Evolutionary conservation across 768 basidiomycete genomes (phyloP).

Genomic region (Suillus brevipes): DNA sequence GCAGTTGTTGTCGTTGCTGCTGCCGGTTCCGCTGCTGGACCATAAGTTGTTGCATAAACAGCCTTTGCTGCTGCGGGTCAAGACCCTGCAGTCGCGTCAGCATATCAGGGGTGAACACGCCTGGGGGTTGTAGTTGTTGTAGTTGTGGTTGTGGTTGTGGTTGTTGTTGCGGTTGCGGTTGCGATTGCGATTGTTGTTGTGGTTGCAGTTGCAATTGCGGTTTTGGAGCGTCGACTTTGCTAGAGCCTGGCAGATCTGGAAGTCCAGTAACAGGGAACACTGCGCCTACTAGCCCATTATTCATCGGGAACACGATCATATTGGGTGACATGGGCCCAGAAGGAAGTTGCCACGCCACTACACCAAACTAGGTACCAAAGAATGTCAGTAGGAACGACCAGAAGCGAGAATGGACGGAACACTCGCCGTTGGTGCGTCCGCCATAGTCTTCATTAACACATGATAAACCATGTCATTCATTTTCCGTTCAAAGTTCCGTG

Average conservation of each 20-base stretch:
- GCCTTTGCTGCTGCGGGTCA: constrained; percentile 24
- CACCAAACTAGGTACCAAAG: constrained; percentile 43
- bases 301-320: constrained; percentile 47
- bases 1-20: constrained; percentile 19
- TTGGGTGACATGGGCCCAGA: constrained; percentile 44
- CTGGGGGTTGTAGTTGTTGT: not conserved
- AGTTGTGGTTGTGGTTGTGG: constrained; percentile 1
- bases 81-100: constrained; percentile 23
- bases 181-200: constrained; percentile 3
- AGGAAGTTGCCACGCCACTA: constrained; percentile 50
- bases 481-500: constrained; percentile 35
- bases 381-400: not conserved
- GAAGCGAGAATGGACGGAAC: not conserved
- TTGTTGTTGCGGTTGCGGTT: not conserved
- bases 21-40: constrained; percentile 18
- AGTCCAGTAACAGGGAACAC: constrained; percentile 54
- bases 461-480: constrained; percentile 46
- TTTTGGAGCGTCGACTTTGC: constrained; percentile 18
- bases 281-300: constrained; percentile 40
- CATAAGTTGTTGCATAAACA: constrained; percentile 18
- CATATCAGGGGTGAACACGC: constrained; percentile 9
- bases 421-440: constrained; percentile 47
- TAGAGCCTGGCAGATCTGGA: constrained; percentile 38
- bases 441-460: constrained; percentile 43
- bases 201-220: constrained; percentile 1